Evolutionary conservation across 805 yeast genomes (phyloP), one percentile per base, ranked within the genome.

Genomic region (Saturnispora gosingensis): DNA sequence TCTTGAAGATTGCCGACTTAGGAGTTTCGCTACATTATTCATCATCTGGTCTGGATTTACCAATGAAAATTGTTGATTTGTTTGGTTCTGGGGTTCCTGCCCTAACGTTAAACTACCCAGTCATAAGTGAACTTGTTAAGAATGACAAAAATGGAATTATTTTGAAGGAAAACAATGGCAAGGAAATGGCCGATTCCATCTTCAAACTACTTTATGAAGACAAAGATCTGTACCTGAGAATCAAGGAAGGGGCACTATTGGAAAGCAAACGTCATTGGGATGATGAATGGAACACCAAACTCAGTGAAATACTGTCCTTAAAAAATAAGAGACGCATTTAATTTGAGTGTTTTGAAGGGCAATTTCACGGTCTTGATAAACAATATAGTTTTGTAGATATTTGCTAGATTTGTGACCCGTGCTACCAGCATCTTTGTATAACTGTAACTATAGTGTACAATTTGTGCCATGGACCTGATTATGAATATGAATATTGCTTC

Each of bases 21-120:
- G 98, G 97, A 2, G 75, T 93, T 1, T 91, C 98, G 1, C 70
- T 93, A 55, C 99, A 93, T 66, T 78, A 83, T 4, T 90, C 98
- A 0, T 85, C 95, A 44, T 85, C 96, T 45, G 99, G 99, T 0
- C 74, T 86, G 52, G 99, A 93, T 62, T 73, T 93, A 53, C 99
- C 99, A 1, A 93, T 93, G 99, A 93, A 93, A 66, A 86, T 93
- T 35, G 83, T 91, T 5, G 99, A 93, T 62, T 81, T 91, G 77
- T 90, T 91, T 72, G 99, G 99, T 0, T 86, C 93, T 56, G 98
- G 98, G 0, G 71, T 93, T 11, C 99, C 99, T 1, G 97, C 89
- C 0, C 72, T 90, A 2, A 80, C 96, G 0, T 71, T 90, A 53
- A 71, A 74, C 36, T 93, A 88, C 64, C 80, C 84, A 0, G 91